Base-by-base conservation (phyloP, 306 rosid genomes). In the Prunus persica region DNA sequence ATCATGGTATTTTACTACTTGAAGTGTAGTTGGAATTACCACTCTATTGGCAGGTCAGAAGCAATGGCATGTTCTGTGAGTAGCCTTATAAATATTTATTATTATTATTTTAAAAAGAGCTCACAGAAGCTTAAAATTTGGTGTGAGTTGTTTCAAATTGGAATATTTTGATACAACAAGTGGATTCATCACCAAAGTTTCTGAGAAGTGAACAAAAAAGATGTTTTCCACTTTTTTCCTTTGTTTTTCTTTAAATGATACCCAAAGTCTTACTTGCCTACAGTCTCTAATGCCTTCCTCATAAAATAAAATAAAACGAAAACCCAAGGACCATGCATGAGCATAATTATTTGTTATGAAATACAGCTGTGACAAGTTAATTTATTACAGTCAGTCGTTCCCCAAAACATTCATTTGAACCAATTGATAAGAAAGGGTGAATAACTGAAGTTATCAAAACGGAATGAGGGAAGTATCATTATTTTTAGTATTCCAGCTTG, bases 401-500 rank as follows among this genome's bases (percentile, higher is more conserved):
- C 12, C 41, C 22, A 57, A 57, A 14, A 2, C 24, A 27, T 10
- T 4, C 1, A 9, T 27, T 47, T 73, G 24, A 73, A 46, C 56
- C 50, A 20, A 38, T 12, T 25, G 38, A 34, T 64, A 16, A 43
- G 2, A 66, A 28, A 43, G 38, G 57, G n/a, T 20, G 46, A 50
- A 24, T n/a, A 2, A 52, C 65, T 71, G 34, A 46, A 68, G 81
- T 50, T 74, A 56, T 66, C 71, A 51, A 30, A 71, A 43, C 75
- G 57, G 27, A 28, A 50, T 24, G 46, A 60, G 65, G 45, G 47
- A 75, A 18, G 72, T 30, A 49, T 50, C 58, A 19, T 76, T 67
- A 72, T 81, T 1, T 51, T 74, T 76, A 61, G 61, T 71, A 65
- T 73, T 68, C 69, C 65, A 73, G 80, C 80, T 27, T 82, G 86